Evolutionary conservation across 345 rosid species (phyloP), one percentile per base, ranked within the genome.

Genomic region (Eucalyptus regnans): DNA sequence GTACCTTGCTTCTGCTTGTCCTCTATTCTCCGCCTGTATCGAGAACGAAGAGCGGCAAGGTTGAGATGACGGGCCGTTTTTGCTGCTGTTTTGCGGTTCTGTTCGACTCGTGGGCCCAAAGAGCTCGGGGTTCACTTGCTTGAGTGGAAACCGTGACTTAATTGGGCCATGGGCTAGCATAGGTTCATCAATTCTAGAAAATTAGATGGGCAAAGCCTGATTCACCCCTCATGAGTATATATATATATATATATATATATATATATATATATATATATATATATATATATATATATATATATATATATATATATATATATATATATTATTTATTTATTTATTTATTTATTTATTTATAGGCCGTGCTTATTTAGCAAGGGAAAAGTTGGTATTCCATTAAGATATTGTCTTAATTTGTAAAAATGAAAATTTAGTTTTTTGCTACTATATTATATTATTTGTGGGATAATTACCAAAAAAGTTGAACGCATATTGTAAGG

Each of bases 401-500:
- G 27, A 71, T 71, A 71, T 4, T 18, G 10, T 37, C 46, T 33
- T 71, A 9, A 9, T 20, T 31, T 37, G 4, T 37, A 71, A 20
- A 33, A 37, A 37, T 37, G 83, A 11, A 71, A 71, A 9, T 71
- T 71, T 33, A 68, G 7, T 71, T 71, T 37, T 37, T 8, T 10
- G 8, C 4, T 18, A 2, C 81, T 71, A 18, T 71, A 71, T 37
- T 9, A 37, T 18, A 17, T 76, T 12, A 41, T 41, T 41, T 37
- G 25, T 64, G 41, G 3, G 76, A 64, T 64, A n/a, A 64, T 64
- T n/a, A 64, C 37, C 17, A 64, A 64, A n/a, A 64, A 64, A 60
- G 2, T 60, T 29, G 4, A 6, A 60, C 3, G 1, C 7, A 27
- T 60, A 27, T 60, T 12, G 4, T 12, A 29, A 12, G 3, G 0